These are phyloP conservation scores for Trichoderma afroharzianum DNA, from an alignment of 2,329 filamentous ascomycete species.

Conservation along the genomic window DNA sequence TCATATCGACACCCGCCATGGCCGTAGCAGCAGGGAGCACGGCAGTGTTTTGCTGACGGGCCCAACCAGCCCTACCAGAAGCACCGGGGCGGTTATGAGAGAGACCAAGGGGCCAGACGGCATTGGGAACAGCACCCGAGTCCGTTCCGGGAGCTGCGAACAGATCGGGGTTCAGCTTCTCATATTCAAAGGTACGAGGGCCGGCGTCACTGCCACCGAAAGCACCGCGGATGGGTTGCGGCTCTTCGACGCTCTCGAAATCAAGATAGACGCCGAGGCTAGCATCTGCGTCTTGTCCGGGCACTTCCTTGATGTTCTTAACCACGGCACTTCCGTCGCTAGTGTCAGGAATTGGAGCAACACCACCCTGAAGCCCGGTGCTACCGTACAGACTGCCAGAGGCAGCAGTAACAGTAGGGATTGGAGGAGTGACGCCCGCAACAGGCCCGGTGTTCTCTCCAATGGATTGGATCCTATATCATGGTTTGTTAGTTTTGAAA, in stretches of 20 bases:
- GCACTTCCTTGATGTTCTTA: constrained; percentile 38
- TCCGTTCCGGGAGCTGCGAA: constrained; percentile 54
- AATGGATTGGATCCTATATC: constrained; percentile 35
- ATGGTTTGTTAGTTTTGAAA: background rate
- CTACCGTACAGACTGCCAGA: constrained; percentile 41
- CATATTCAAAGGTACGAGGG: constrained; percentile 46
- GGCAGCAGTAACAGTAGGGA: constrained; percentile 35
- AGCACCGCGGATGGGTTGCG: constrained; percentile 53
- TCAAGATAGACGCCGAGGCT: constrained; percentile 51
- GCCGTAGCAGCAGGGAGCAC: constrained; percentile 47
- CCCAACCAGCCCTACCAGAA: constrained; percentile 46
- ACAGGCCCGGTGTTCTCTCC: constrained; percentile 42
- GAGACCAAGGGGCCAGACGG: constrained; percentile 54
- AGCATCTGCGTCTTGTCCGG: constrained; percentile 48
- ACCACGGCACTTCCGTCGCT: constrained; percentile 39
- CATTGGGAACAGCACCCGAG: constrained; percentile 42
- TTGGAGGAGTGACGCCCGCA: constrained; percentile 38
- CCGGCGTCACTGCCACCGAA: constrained; percentile 50
- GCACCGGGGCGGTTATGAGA: constrained; percentile 46
- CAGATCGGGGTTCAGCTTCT: constrained; percentile 52
- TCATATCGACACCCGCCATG: constrained; percentile 60
- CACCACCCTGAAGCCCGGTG: constrained; percentile 38
- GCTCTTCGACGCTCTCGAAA: constrained; percentile 48
- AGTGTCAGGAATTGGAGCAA: constrained; percentile 35
- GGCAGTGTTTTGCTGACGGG: constrained; percentile 49